A percentile compares a stretch with the other conserved stretches of the same genome.
Evolutionary conservation across 805 yeast species (phyloP).

Genomic region (Lachancea sp.): DNA sequence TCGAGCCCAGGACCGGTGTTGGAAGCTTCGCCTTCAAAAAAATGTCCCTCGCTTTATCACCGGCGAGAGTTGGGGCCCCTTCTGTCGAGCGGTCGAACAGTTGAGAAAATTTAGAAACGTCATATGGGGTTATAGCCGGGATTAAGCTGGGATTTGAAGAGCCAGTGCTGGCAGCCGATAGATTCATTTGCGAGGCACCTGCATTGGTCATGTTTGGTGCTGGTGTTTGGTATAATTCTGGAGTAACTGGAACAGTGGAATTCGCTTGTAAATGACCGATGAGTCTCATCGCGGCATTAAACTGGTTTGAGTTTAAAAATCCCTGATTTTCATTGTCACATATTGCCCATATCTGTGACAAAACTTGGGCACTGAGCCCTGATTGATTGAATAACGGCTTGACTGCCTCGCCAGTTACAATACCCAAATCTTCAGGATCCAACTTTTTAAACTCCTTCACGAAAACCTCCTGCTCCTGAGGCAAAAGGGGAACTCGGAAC

Average conservation of each 20-base stretch:
- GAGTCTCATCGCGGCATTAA: slow-evolving; percentile 79
- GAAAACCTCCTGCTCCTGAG: slow-evolving; percentile 71
- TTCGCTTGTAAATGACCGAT: slow-evolving; percentile 84
- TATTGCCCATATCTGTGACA: slow-evolving; percentile 91
- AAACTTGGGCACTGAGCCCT: slow-evolving; percentile 65
- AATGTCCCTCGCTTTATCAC: slow-evolving; percentile 76
- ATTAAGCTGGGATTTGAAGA: slow-evolving; percentile 29
- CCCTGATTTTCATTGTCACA: slow-evolving; percentile 92
- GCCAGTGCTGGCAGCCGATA: slow-evolving; percentile 12
- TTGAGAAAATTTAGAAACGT: slow-evolving; percentile 57
- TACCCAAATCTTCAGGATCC: slow-evolving; percentile 73
- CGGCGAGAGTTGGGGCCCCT: slow-evolving; percentile 53
- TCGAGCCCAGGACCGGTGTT: slow-evolving; percentile 66
- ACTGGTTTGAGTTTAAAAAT: slow-evolving; percentile 70
- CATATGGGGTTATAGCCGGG: slow-evolving; percentile 51
- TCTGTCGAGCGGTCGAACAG: slow-evolving; percentile 59
- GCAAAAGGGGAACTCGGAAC: slow-evolving; percentile 41
- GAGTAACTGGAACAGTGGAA: slow-evolving; percentile 39
- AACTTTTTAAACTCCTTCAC: slow-evolving; percentile 71
- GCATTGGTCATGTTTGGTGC: slow-evolving; percentile 34
- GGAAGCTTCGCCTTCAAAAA: slow-evolving; percentile 86
- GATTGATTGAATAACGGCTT: slow-evolving; percentile 78
- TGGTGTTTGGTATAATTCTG: slow-evolving; percentile 33
- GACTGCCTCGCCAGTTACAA: slow-evolving; percentile 83
- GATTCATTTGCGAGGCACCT: slow-evolving; percentile 37